Base-by-base conservation (phyloP, 495 filamentous ascomycete species). In the Aspergillus cavernicola region DNA sequence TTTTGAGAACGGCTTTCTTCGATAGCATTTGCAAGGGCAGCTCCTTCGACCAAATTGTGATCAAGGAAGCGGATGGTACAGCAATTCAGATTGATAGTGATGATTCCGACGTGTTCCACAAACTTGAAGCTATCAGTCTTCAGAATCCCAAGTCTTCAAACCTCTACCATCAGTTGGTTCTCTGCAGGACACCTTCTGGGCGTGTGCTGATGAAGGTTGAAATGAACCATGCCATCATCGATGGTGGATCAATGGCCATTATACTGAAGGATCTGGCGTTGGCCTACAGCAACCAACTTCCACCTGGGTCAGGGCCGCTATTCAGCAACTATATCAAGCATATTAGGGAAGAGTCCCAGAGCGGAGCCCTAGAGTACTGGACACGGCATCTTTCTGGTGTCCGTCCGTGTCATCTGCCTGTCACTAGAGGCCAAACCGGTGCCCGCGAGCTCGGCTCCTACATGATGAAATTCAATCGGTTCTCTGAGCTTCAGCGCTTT, bases 241-340 rank as follows among this genome's bases (percentile, higher is more conserved):
- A 79, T 45, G 74, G 75, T 29, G 69, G 66, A 4, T 77, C 74
- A 20, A 61, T 69, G 3, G 63, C 63, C 19, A 59, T 78, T 3
- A 56, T 79, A 6, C 56, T 74, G 6, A 65, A 68, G 32, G 75
- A 78, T 41, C 56, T 77, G 31, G 52, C 62, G n/a, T 37, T 69
- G 26, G 75, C 72, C n/a, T 79, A 80, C 47, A 67, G 75, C 40
- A 49, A 61, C n/a, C 64, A 63, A 10, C 62, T 77, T 2, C 50
- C 64, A 9, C 64, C 67, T 7, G 62, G 59, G 0, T 43, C 69
- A n/a, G 79, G 76, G 0, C 79, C 80, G 2, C 62, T 70, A 5
- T 85, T 78, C 66, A 78, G 77, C 50, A 69, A 82, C 11, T 85
- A 83, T 52, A 78, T 85, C 58, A 68, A 70, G 38, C 78, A 76